phyloP scores from a whole-genome alignment of 495 filamentous ascomycete genomes.

The Podospora bellae-mahoneyi region DNA sequence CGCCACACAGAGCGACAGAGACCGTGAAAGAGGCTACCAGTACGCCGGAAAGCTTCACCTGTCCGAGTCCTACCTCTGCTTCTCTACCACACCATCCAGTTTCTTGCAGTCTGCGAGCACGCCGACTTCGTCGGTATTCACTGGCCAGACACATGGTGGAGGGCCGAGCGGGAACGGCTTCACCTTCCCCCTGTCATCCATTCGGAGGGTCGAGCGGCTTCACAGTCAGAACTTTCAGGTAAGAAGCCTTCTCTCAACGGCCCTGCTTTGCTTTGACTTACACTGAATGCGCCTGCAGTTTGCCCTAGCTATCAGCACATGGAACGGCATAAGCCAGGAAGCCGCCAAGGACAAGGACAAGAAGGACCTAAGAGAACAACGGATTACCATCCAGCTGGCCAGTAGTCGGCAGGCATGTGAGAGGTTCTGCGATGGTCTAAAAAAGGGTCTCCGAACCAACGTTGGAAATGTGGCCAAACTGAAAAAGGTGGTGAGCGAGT shows the following conservation, averaged over 20 bases:
- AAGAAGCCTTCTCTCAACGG: constrained; percentile 10
- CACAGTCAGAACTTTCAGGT: constrained; percentile 80
- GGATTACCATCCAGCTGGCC: constrained; percentile 83
- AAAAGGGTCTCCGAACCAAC: constrained; percentile 77
- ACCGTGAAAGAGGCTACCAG: constrained; percentile 68
- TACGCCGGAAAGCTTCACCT: constrained; percentile 93
- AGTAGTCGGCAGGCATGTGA: constrained; percentile 87
- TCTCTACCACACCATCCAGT: constrained; percentile 87
- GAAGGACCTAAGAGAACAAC: constrained; percentile 61
- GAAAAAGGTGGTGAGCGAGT: constrained; percentile 70
- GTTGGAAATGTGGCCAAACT: constrained; percentile 84
- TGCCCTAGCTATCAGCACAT: constrained; percentile 89
- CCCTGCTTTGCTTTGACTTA: too few relatives aligned
- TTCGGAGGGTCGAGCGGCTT: constrained; percentile 85
- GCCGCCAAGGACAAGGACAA: constrained; percentile 45
- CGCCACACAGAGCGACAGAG: constrained; percentile 57
- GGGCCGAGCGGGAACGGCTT: constrained; percentile 97
- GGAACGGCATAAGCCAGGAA: constrained; percentile 72
- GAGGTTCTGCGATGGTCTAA: constrained; percentile 91
- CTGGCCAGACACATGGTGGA: constrained; percentile 82
- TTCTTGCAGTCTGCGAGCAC: constrained; percentile 75
- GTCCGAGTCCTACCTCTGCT: constrained; percentile 91
- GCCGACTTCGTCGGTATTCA: constrained; percentile 71
- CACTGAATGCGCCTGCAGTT: constrained; percentile 51
- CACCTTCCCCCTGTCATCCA: constrained; percentile 87